Conservation (phyloP, 768 basidiomycete species). For the Cyclocybe cylindracea region DNA sequence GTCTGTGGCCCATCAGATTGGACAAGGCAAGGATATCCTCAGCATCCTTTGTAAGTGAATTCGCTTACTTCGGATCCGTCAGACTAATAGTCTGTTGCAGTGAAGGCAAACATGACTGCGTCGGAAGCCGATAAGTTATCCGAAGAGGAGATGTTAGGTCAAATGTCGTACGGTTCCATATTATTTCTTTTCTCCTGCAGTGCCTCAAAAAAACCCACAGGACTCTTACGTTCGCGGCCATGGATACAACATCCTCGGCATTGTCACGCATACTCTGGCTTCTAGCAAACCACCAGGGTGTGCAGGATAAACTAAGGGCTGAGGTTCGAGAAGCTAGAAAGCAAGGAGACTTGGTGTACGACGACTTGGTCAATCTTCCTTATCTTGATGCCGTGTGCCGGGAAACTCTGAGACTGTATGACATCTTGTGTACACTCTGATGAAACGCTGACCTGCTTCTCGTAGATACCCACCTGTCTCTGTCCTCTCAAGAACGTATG, state of each 20-base stretch:
- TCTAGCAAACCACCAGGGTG: slow-evolving; percentile 16
- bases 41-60: slow-evolving; percentile 42
- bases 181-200: not conserved
- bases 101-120: slow-evolving; percentile 39
- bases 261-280: slow-evolving; percentile 17
- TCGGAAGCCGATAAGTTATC: slow-evolving; percentile 29
- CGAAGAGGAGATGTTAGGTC: slow-evolving; percentile 40
- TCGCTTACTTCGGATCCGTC: not conserved
- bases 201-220: not conserved
- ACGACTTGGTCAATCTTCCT: slow-evolving; percentile 36
- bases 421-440: not conserved
- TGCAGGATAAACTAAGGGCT: slow-evolving; percentile 21
- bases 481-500: slow-evolving; percentile 17
- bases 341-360: slow-evolving; percentile 29
- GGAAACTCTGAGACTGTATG: slow-evolving; percentile 38
- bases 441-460: not conserved
- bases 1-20: slow-evolving; percentile 33
- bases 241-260: slow-evolving; percentile 23
- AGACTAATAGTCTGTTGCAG: slow-evolving; percentile 9
- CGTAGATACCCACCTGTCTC: slow-evolving; percentile 22
- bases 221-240: slow-evolving; percentile 23
- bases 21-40: slow-evolving; percentile 42
- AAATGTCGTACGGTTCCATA: slow-evolving; percentile 27
- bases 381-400: slow-evolving; percentile 38
- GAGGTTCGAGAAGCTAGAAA: slow-evolving; percentile 23